phyloP scores from a whole-genome alignment of 2,329 filamentous ascomycete genomes.

The Diaporthe helianthi region DNA sequence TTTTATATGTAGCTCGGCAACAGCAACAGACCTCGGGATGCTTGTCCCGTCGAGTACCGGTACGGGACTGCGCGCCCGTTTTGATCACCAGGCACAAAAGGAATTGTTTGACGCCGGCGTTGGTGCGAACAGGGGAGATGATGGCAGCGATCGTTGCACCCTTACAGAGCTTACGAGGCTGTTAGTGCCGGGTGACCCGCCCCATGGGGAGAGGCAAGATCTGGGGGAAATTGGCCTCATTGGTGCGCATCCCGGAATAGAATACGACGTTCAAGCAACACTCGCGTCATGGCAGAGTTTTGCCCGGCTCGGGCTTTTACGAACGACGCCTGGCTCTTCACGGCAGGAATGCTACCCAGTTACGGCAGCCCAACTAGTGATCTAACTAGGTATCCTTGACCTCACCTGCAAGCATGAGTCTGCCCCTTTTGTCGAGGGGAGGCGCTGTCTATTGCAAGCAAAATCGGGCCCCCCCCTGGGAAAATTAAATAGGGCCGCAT shows the following conservation, averaged over 20 bases:
- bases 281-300: background rate
- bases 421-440: background rate
- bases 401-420: background rate
- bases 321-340: background rate
- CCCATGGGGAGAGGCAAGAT: conserved; percentile 9
- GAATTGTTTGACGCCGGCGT: background rate
- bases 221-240: conserved; percentile 20
- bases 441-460: no score
- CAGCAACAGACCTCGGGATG: no score
- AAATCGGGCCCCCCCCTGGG: no score
- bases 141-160: background rate
- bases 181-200: conserved; percentile 14
- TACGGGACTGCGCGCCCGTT: conserved; percentile 3
- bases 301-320: background rate
- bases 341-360: background rate
- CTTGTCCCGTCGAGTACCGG: background rate
- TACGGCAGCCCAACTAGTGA: background rate
- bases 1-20: background rate
- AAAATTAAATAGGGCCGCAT: no score
- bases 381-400: background rate
- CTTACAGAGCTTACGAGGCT: background rate
- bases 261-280: conserved; percentile 14
- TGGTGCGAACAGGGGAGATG: background rate
- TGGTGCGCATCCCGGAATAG: conserved; percentile 18
- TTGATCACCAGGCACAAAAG: conserved; percentile 9